Conservation (phyloP, 140 eudicot genomes). For the Erigeron philadelphicus region DNA sequence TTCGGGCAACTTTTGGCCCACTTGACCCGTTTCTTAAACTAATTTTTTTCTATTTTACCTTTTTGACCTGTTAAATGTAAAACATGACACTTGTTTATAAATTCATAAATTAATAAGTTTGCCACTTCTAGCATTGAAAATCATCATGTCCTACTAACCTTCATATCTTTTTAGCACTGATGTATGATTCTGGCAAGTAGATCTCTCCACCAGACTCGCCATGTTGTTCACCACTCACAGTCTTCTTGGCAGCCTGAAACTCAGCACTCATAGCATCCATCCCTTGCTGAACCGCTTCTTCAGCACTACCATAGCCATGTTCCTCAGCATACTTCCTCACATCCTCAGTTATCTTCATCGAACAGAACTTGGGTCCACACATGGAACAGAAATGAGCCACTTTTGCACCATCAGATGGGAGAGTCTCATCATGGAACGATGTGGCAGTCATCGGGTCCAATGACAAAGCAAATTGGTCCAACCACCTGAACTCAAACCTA, state of each 20-base stretch:
- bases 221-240: slow-evolving; percentile 94
- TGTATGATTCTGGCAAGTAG: slow-evolving; percentile 73
- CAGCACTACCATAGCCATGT: slow-evolving; percentile 95
- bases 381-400: slow-evolving; percentile 98
- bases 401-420: slow-evolving; percentile 93
- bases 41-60: neutral
- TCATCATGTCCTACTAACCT: slow-evolving; percentile 36
- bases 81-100: neutral
- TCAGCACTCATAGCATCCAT: slow-evolving; percentile 98
- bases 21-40: neutral
- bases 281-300: slow-evolving; percentile 82
- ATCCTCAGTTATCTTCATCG: slow-evolving; percentile 97
- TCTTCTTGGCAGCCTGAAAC: slow-evolving; percentile 87
- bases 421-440: slow-evolving; percentile 88
- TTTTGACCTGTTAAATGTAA: neutral
- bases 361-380: slow-evolving; percentile 99
- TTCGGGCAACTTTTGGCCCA: neutral
- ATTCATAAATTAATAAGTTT: neutral
- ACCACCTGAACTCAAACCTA: slow-evolving; percentile 72
- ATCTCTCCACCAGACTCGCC: slow-evolving; percentile 97
- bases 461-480: slow-evolving; percentile 94
- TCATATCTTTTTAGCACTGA: slow-evolving; percentile 50
- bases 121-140: neutral
- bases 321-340: slow-evolving; percentile 95
- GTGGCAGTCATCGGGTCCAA: slow-evolving; percentile 95